Conservation (phyloP, 805 yeast genomes). For the Candida succiphila region DNA sequence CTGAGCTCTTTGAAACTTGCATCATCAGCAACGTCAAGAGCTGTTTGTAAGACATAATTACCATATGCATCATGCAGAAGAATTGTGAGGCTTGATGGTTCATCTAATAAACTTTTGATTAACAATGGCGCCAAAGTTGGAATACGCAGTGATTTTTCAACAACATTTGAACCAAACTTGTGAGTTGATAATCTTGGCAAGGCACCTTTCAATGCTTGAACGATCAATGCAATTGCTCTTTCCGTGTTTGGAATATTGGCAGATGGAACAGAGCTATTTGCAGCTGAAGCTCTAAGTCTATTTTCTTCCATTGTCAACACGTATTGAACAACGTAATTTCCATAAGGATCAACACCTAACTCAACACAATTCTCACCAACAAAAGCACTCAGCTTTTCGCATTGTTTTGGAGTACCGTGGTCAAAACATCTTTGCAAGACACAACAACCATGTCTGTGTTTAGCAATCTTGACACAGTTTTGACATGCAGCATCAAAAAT, state of each 20-base stretch:
- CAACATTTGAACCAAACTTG: slow-evolving; percentile 52
- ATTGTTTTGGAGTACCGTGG: slow-evolving; percentile 67
- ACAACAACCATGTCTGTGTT: slow-evolving; percentile 97
- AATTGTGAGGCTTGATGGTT: slow-evolving; percentile 24
- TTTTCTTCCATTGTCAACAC: slow-evolving; percentile 41
- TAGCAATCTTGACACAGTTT: slow-evolving; percentile 73
- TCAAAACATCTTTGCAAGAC: slow-evolving; percentile 93
- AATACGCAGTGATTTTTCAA: slow-evolving; percentile 45
- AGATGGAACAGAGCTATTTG: slow-evolving; percentile 14
- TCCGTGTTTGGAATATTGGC: slow-evolving; percentile 19
- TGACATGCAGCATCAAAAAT: slow-evolving; percentile 77
- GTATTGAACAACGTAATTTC: slow-evolving; percentile 94
- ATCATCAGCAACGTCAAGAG: slow-evolving; percentile 44
- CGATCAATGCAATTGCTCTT: slow-evolving; percentile 18
- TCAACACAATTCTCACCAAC: slow-evolving; percentile 61
- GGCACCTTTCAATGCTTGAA: slow-evolving; percentile 18
- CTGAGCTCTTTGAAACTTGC: slow-evolving; percentile 46
- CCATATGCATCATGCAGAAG: slow-evolving; percentile 50
- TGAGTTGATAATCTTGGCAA: slow-evolving; percentile 38
- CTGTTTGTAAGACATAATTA: slow-evolving; percentile 49
- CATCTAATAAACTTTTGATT: slow-evolving; percentile 30
- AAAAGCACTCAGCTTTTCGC: slow-evolving; percentile 51
- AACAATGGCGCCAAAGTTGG: slow-evolving; percentile 34
- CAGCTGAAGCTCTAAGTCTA: slow-evolving; percentile 19
- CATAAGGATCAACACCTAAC: slow-evolving; percentile 86